These are phyloP conservation scores for Cystobasidiopsis lactophilus DNA, from an alignment of 768 basidiomycete species.

Conservation along the genomic window DNA sequence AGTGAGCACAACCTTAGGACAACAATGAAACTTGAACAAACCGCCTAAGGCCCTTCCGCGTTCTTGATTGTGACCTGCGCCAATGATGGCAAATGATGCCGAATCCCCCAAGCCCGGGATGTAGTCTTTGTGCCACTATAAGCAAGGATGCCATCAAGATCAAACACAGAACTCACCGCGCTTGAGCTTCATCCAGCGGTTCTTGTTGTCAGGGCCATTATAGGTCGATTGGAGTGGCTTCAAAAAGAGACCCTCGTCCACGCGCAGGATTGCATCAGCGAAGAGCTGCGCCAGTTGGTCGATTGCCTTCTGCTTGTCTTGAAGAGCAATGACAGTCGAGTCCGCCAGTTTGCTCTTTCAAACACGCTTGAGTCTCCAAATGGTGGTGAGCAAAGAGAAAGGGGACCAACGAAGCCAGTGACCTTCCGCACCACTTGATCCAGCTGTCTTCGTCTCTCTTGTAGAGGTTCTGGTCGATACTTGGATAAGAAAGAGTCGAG, in stretches of 20 bases:
- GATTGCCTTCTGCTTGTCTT: slow-evolving; percentile 7
- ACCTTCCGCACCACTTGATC: no score
- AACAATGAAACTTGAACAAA: no score
- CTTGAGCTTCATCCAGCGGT: slow-evolving; percentile 61
- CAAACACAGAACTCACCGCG: no score
- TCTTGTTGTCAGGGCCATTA: slow-evolving; percentile 31
- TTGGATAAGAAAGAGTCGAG: no score
- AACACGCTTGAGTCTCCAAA: no score
- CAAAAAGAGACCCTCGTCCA: slow-evolving; percentile 34
- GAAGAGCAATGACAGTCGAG: not conserved
- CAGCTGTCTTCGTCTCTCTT: no score
- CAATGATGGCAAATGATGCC: slow-evolving; percentile 55
- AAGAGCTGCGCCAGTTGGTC: not conserved
- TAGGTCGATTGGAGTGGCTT: slow-evolving; percentile 52
- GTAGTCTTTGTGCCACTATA: slow-evolving; percentile 39
- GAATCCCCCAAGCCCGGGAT: slow-evolving; percentile 64
- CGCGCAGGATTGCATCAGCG: slow-evolving; percentile 5
- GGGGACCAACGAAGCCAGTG: no score
- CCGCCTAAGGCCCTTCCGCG: slow-evolving; percentile 57
- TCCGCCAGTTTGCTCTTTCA: not conserved
- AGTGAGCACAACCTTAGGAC: no score
- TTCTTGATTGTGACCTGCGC: slow-evolving; percentile 43
- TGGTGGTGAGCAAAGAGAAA: no score
- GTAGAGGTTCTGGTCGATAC: no score
- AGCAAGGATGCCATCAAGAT: not conserved